Evolutionary conservation across 192 early-diverging fungal genomes (phyloP).

Genomic region (Linnemannia schmuckeri): DNA sequence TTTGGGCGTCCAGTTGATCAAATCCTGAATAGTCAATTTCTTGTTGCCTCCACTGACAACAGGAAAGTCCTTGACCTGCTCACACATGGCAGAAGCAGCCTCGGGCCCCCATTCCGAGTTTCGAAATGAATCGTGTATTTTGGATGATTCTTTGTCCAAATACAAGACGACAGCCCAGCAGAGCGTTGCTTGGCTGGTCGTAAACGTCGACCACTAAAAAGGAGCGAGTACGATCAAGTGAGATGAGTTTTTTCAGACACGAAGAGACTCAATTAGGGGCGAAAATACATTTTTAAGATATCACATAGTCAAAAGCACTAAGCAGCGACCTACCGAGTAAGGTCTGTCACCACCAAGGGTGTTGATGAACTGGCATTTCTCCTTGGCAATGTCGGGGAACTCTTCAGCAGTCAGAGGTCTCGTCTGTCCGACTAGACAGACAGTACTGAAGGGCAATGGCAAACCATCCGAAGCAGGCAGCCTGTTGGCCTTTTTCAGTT

Average conservation of each 20-base stretch:
- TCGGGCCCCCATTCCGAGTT: constrained; percentile 18
- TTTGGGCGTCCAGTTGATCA: constrained; percentile 21
- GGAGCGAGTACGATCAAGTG: not conserved
- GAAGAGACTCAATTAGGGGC: not conserved
- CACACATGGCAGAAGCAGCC: constrained; percentile 16
- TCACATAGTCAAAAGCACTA: not conserved
- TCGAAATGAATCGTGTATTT: not conserved
- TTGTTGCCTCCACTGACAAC: not conserved
- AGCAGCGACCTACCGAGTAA: not conserved
- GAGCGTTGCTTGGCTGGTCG: not conserved
- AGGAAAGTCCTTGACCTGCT: constrained; percentile 21
- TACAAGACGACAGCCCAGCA: constrained; percentile 11
- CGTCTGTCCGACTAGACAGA: constrained; percentile 12
- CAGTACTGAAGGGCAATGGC: not conserved
- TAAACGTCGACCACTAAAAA: constrained; percentile 17
- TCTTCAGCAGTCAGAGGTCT: not conserved
- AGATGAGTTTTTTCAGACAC: not conserved
- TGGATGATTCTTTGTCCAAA: not conserved
- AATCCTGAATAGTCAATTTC: constrained; percentile 4
- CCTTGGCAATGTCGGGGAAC: not conserved
- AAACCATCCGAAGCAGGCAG: not conserved
- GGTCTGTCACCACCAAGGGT: not conserved
- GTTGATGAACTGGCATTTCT: not conserved
- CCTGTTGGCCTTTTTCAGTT: not conserved
- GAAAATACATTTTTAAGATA: not conserved